Base-by-base conservation (phyloP, 192 early-diverging fungal genomes). In the Funneliformis geosporum region DNA sequence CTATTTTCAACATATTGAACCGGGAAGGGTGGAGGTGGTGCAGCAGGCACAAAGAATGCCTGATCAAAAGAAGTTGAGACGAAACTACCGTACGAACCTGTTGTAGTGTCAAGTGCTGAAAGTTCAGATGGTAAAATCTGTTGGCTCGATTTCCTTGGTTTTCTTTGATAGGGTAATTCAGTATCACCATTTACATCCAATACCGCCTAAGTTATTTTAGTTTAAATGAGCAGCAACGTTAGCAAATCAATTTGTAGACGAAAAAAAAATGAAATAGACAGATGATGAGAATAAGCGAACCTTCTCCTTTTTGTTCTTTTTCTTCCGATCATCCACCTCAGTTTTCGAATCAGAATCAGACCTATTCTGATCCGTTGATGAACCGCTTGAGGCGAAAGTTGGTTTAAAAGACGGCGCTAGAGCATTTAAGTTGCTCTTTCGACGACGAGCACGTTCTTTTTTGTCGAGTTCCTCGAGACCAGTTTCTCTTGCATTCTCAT, bases 371-470 rank as follows among this genome's bases (percentile, higher is more conserved):
- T 75, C 73, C 9, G 59, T n/a, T 23, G 16, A 61, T 7, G 72
- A 2, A 25, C 12, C n/a, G 42, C 33, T 0, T 9, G 67, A 10
- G 21, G 42, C n/a, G 27, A 16, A 70, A 4, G 68, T 6, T 5
- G 71, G 71, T 0, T 28, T 75, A 21, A 75, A 75, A 62, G 40
- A 38, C 42, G 25, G 12, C 38, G 73, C 73, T 16, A 75, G 40
- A 23, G 21, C 27, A 75, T 75, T 75, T n/a, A 75, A 39, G 12
- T 75, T 75, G 23, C 73, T 75, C 38, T 75, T 59, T 75, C 73
- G 23, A 6, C 73, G 47, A 42, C 73, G 73, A n/a, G 55, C 43
- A 10, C 21, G 11, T 12, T 75, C 73, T 75, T 39, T 75, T 61
- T 75, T 75, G 10, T 75, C 73, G 38, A 59, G 10, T 1, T 75